These are phyloP conservation scores for Colletotrichum spinosum DNA, from an alignment of 2,329 filamentous ascomycete genomes.

Conservation along the genomic window DNA sequence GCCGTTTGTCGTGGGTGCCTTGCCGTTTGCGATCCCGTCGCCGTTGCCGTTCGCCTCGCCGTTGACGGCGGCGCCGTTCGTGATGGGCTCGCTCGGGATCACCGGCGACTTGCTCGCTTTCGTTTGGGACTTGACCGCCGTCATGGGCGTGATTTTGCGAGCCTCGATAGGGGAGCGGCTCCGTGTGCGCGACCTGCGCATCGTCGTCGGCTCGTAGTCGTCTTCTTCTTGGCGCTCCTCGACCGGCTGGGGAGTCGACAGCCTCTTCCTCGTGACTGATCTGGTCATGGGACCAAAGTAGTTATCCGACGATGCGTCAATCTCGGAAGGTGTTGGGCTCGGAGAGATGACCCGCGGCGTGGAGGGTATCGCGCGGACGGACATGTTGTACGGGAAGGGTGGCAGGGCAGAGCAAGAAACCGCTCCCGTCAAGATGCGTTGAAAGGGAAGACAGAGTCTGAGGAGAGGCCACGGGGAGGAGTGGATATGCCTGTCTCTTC, in stretches of 20 bases:
- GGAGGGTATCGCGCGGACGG: conserved; percentile 71
- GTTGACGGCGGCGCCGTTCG: conserved; percentile 40
- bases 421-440: conserved; percentile 66
- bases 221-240: conserved; percentile 62
- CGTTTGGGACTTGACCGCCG: conserved; percentile 57
- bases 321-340: conserved; percentile 79
- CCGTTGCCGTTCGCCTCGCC: conserved; percentile 40
- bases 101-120: conserved; percentile 45
- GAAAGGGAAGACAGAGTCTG: conserved; percentile 56
- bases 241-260: conserved; percentile 69
- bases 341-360: conserved; percentile 92
- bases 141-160: conserved; percentile 65
- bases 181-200: conserved; percentile 74
- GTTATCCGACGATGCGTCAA: conserved; percentile 63
- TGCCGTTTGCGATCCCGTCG: conserved; percentile 42
- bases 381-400: conserved; percentile 68
- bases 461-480: conserved; percentile 59
- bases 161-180: conserved; percentile 75
- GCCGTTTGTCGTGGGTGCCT: conserved; percentile 63
- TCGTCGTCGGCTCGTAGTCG: conserved; percentile 54
- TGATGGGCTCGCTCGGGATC: conserved; percentile 38
- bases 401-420: conserved; percentile 68
- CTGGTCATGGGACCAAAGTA: conserved; percentile 82
- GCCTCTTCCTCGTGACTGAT: conserved; percentile 72
- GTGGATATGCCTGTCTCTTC: conserved; percentile 65